Percentiles rank a stretch among this genome's conserved stretches.
phyloP scores from a whole-genome alignment of 345 rosid genomes.

The Hibiscus trionum region DNA sequence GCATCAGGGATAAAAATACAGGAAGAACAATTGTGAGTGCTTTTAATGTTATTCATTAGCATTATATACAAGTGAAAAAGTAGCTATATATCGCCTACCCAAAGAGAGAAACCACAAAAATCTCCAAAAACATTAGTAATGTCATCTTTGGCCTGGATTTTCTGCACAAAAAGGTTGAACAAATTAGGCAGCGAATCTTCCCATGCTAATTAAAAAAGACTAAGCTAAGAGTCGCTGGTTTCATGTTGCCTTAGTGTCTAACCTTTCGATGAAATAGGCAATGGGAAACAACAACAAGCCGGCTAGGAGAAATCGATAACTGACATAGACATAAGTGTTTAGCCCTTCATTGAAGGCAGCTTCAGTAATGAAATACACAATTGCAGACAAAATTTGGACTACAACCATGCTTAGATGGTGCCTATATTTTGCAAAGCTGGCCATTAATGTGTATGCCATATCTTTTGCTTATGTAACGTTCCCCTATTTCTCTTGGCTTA shows the following conservation, averaged over 20 bases:
- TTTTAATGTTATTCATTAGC: background rate
- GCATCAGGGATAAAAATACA: background rate
- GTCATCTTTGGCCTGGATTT: conserved; percentile 54
- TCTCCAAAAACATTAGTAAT: conserved; percentile 39
- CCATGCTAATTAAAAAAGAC: background rate
- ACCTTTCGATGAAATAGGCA: conserved; percentile 57
- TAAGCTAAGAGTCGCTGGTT: background rate
- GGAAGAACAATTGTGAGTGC: background rate
- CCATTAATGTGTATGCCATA: conserved; percentile 5
- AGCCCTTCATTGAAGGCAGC: conserved; percentile 63
- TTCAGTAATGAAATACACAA: conserved; percentile 50
- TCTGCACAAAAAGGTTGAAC: conserved; percentile 24
- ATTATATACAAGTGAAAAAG: background rate
- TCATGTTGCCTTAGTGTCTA: background rate
- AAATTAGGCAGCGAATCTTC: background rate
- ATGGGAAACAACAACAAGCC: conserved; percentile 44
- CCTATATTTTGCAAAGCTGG: background rate
- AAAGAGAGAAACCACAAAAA: conserved; percentile 47
- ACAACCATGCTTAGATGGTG: conserved; percentile 37
- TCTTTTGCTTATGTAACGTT: conserved; percentile 11
- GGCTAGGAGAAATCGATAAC: conserved; percentile 45
- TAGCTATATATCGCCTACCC: conserved; percentile 28
- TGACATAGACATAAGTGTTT: conserved; percentile 59
- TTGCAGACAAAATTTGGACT: conserved; percentile 35
- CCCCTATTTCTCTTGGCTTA: background rate